phyloP scores from a whole-genome alignment of 768 basidiomycete species.

The Tricholoma sp. region DNA sequence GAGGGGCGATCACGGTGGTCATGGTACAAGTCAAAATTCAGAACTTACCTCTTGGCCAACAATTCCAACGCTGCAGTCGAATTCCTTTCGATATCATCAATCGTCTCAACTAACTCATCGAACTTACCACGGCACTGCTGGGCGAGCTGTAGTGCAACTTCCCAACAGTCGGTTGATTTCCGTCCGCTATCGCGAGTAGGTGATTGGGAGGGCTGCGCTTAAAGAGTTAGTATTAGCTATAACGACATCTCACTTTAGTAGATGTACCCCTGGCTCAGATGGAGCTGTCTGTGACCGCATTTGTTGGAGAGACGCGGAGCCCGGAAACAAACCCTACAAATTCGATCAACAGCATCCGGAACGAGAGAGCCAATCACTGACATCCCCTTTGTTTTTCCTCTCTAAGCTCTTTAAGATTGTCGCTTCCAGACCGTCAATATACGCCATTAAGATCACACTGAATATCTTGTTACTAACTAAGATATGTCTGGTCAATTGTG shows the following conservation, averaged over 20 bases:
- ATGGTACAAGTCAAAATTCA: background rate
- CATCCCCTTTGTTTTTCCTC: slow-evolving; percentile 1
- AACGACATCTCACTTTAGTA: background rate
- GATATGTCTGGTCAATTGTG: too few relatives aligned
- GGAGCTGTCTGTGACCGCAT: background rate
- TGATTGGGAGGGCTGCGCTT: background rate
- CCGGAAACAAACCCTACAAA: background rate
- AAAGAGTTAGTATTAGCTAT: background rate
- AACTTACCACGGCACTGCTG: slow-evolving; percentile 5
- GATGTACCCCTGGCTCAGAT: background rate
- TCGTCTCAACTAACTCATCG: slow-evolving; percentile 1
- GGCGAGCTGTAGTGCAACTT: slow-evolving; percentile 7
- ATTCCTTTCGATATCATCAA: slow-evolving; percentile 7
- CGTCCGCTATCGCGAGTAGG: background rate
- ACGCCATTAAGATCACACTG: slow-evolving; percentile 13
- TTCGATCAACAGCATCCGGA: background rate
- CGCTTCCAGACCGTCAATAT: slow-evolving; percentile 14
- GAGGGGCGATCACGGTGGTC: background rate
- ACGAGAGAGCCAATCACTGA: background rate
- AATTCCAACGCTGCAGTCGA: slow-evolving; percentile 6
- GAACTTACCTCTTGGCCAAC: slow-evolving; percentile 7
- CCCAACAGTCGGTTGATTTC: slow-evolving; percentile 10
- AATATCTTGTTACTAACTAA: slow-evolving; percentile 14
- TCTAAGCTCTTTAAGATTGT: background rate
- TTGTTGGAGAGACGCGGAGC: background rate